Conservation (phyloP, 768 basidiomycete species). For the Podaxis mareebaensis region DNA sequence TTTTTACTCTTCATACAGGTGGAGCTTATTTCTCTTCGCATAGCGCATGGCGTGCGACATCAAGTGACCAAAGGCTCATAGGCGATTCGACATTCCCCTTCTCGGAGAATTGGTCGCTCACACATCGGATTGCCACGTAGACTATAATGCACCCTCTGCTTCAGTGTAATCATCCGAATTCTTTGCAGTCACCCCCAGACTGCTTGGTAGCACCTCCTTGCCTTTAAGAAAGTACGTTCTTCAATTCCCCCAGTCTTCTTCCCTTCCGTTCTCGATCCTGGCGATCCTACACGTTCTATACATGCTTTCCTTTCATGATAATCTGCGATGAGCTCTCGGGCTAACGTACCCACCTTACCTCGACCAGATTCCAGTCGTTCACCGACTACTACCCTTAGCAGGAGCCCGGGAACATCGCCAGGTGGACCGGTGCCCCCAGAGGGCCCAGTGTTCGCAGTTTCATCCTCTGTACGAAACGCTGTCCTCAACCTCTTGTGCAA, state of each 20-base stretch:
- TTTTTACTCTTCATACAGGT: constrained; percentile 9
- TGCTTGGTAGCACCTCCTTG: background rate
- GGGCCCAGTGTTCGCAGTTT: background rate
- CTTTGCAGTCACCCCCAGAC: constrained; percentile 8
- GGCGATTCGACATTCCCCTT: constrained; percentile 25
- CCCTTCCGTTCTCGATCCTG: background rate
- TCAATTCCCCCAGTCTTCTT: background rate
- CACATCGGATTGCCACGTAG: constrained; percentile 36
- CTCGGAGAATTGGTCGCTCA: constrained; percentile 32
- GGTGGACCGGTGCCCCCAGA: background rate
- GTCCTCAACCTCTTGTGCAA: background rate
- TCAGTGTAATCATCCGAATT: background rate
- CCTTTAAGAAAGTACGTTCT: constrained; percentile 11
- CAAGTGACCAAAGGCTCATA: constrained; percentile 32
- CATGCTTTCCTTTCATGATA: background rate
- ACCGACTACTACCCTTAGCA: background rate
- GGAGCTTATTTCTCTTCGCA: constrained; percentile 12
- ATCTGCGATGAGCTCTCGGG: constrained; percentile 5
- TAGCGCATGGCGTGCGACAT: constrained; percentile 25
- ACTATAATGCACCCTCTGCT: constrained; percentile 21
- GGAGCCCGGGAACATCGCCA: background rate
- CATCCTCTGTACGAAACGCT: background rate
- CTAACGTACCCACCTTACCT: constrained; percentile 2
- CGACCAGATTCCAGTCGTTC: background rate
- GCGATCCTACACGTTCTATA: background rate